These are phyloP conservation scores for Wickerhamomyces canadensis DNA, from an alignment of 805 yeast genomes.

Conservation along the genomic window DNA sequence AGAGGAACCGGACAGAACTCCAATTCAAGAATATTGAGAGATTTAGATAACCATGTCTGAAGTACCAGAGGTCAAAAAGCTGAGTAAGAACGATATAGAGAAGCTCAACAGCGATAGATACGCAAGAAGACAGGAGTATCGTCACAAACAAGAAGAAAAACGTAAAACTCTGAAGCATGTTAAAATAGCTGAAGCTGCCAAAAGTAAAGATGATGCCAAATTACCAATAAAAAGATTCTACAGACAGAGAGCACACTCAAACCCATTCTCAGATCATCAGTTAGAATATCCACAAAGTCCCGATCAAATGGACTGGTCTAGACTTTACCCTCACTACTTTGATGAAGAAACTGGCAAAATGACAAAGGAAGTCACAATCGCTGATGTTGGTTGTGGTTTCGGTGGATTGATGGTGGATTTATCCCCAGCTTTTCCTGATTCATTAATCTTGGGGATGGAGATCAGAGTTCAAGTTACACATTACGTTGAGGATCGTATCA, in stretches of 20 bases:
- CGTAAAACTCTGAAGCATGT: constrained; percentile 44
- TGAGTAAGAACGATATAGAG: constrained; percentile 17
- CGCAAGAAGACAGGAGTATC: constrained; percentile 33
- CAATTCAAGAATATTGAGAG: no score
- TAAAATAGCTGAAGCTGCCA: constrained; percentile 32
- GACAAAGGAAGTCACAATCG: constrained; percentile 66
- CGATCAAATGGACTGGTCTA: constrained; percentile 80
- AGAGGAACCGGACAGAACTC: no score
- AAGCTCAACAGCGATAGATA: constrained; percentile 18
- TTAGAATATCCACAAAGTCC: constrained; percentile 85
- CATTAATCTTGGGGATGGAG: constrained; percentile 88
- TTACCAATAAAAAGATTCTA: constrained; percentile 84
- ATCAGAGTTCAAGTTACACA: constrained; percentile 96
- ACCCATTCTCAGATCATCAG: constrained; percentile 93
- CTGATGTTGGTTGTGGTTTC: constrained; percentile 97
- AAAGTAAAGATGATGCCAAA: constrained; percentile 29
- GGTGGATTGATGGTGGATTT: constrained; percentile 85
- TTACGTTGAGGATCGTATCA: constrained; percentile 91
- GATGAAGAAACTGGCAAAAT: constrained; percentile 36
- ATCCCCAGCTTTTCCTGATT: constrained; percentile 70
- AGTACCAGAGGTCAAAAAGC: not conserved
- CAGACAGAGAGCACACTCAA: constrained; percentile 96
- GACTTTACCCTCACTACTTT: constrained; percentile 59
- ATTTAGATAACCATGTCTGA: not conserved
- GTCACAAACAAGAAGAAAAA: constrained; percentile 42